Conservation (phyloP, 192 early-diverging fungal genomes). For the Geranomyces variabilis region DNA sequence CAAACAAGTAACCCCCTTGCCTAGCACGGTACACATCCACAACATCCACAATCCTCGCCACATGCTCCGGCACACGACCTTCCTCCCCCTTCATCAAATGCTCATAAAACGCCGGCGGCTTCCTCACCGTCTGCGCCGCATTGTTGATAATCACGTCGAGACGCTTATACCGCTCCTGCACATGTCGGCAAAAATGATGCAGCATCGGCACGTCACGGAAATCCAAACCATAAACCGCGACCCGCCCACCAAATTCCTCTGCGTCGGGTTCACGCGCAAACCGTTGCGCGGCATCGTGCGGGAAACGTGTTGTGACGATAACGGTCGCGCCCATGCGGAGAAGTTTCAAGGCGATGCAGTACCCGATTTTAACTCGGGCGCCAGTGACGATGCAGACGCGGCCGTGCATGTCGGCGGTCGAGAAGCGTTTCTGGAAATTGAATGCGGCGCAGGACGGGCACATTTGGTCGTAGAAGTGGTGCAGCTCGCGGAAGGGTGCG, state of each 20-base stretch:
- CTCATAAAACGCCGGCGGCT: slow-evolving; percentile 59
- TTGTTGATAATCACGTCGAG: slow-evolving; percentile 64
- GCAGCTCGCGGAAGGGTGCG: slow-evolving; percentile 41
- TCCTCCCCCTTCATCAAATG: slow-evolving; percentile 54
- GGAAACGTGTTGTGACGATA: slow-evolving; percentile 59
- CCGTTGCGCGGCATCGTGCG: slow-evolving; percentile 54
- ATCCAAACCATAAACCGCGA: slow-evolving; percentile 58
- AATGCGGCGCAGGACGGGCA: slow-evolving; percentile 54
- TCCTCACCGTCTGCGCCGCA: slow-evolving; percentile 63
- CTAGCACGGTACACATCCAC: slow-evolving; percentile 45
- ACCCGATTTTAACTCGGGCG: slow-evolving; percentile 62
- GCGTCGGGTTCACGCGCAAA: slow-evolving; percentile 55
- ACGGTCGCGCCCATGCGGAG: slow-evolving; percentile 59
- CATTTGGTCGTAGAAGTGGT: slow-evolving; percentile 60
- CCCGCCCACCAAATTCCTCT: slow-evolving; percentile 35
- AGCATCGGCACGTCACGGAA: slow-evolving; percentile 59
- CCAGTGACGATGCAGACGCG: slow-evolving; percentile 60
- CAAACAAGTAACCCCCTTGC: slow-evolving; percentile 44
- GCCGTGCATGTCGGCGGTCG: slow-evolving; percentile 49
- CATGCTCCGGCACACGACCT: slow-evolving; percentile 16
- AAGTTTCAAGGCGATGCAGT: slow-evolving; percentile 57
- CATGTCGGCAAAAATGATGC: slow-evolving; percentile 52
- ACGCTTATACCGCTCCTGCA: slow-evolving; percentile 44
- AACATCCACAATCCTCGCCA: slow-evolving; percentile 40
- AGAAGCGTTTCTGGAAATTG: slow-evolving; percentile 55